phyloP scores from a whole-genome alignment of 139 green algal species.

The Nannochloris sp. region DNA sequence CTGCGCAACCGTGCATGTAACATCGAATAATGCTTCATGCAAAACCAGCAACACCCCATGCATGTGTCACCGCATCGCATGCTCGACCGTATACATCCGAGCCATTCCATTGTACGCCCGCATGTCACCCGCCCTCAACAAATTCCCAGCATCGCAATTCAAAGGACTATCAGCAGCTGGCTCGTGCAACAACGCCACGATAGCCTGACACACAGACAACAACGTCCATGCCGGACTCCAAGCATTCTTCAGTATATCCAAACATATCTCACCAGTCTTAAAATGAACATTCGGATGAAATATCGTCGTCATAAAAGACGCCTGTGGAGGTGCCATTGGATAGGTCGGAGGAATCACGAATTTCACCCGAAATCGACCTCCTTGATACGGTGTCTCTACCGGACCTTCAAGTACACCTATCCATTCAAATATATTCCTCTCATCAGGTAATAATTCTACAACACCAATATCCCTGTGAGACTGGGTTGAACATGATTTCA shows the following conservation, averaged over 20 bases:
- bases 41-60: background rate
- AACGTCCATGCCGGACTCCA: conserved; percentile 95
- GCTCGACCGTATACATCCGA: conserved; percentile 82
- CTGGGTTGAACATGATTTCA: background rate
- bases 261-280: conserved; percentile 92
- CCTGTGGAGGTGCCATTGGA: conserved; percentile 56
- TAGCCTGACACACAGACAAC: conserved; percentile 75
- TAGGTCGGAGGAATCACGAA: conserved; percentile 86
- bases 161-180: conserved; percentile 80
- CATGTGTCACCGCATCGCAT: conserved; percentile 13
- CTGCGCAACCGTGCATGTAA: too few relatives aligned
- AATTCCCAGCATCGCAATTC: conserved; percentile 93
- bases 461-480: background rate
- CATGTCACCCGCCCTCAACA: conserved; percentile 73
- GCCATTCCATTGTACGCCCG: conserved; percentile 82
- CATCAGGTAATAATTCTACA: background rate
- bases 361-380: conserved; percentile 68
- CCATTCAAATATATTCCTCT: background rate
- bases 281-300: conserved; percentile 96
- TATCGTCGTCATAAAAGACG: conserved; percentile 75
- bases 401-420: conserved; percentile 50
- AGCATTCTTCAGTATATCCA: conserved; percentile 90
- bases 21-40: too few relatives aligned
- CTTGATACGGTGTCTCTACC: conserved; percentile 76
- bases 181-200: conserved; percentile 76